phyloP scores from a whole-genome alignment of 2,329 filamentous ascomycete genomes.

The Phialophora macrospora region DNA sequence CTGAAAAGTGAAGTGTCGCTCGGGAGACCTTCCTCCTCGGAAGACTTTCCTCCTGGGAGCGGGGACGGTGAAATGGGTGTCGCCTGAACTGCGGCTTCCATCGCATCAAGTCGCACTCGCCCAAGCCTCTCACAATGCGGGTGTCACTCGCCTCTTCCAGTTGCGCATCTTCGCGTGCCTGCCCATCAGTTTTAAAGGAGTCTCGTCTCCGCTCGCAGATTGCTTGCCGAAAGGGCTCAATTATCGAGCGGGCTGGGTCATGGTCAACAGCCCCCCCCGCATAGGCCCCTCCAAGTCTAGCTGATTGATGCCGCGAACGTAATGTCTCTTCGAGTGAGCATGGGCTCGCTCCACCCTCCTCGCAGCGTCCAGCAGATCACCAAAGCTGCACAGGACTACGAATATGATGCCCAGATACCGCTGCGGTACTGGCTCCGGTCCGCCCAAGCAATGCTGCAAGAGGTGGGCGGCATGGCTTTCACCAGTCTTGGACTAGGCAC shows the following conservation, averaged over 20 bases:
- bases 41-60: constrained; percentile 22
- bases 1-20: not conserved
- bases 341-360: constrained; percentile 51
- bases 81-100: constrained; percentile 27
- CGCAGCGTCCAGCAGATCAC: constrained; percentile 78
- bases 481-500: constrained; percentile 9
- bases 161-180: constrained; percentile 22
- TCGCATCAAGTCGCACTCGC: constrained; percentile 20
- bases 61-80: constrained; percentile 27
- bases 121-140: constrained; percentile 29
- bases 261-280: constrained; percentile 4
- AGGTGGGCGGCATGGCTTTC: constrained; percentile 61
- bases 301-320: constrained; percentile 17
- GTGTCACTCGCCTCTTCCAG: constrained; percentile 8
- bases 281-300: constrained; percentile 19
- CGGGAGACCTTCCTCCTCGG: constrained; percentile 19
- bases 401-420: constrained; percentile 76
- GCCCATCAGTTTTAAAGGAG: not conserved
- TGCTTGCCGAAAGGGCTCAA: not conserved
- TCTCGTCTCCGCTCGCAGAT: not conserved
- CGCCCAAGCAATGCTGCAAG: constrained; percentile 76
- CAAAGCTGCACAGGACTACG: constrained; percentile 75
- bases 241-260: not conserved
- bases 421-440: constrained; percentile 83
- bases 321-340: constrained; percentile 32